Base-by-base conservation (phyloP, 768 basidiomycete genomes). In the Cystofilobasidium ferigula region DNA sequence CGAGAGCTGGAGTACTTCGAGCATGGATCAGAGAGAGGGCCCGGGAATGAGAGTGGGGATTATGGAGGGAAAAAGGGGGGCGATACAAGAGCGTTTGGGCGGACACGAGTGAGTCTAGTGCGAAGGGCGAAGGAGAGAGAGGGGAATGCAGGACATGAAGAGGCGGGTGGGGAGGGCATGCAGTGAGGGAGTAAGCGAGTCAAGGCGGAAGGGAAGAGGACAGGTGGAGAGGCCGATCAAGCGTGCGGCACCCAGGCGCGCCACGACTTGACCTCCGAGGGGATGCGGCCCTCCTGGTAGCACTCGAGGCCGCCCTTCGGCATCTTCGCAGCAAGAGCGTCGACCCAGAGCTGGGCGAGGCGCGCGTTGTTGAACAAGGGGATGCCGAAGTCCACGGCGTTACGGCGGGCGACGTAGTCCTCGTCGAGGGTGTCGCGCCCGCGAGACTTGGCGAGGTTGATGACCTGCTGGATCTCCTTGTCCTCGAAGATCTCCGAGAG, bases 371-470 rank as follows among this genome's bases (percentile, higher is more conserved):
- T 95, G 70, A 98, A 79, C 63, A 97, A 76, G 14, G 91, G 87
- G 64, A 97, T 76, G 67, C 95, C 95, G 70, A 97, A 98, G 79
- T 98, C 93, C 62, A 94, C 90, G 61, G 91, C 90, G 74, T 93
- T 93, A 85, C 87, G 82, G 74, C 95, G 83, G 62, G 95, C 94
- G 56, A 97, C 93, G 72, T 99, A 99, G 72, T 98, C 92, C 74
- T 97, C 89, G 74, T 98, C 95, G 16, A 84, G 80, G 16, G 85
- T 83, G 71, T 84, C 83, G 47, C 78, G 79, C 38, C 86, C 93
- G 8, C 91, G 85, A 62, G 82, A 78, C 72, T 85, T 84, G 14
- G 94, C 86, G 60, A 99, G 81, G 78, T 98, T 97, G 77, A 98
- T 84, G 48, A 99, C 95, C 56, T 85, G 86, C 73, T 91, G 87